Evolutionary conservation across 805 yeast species (phyloP).

Genomic region (Groenewaldozyma tartarivorans): DNA sequence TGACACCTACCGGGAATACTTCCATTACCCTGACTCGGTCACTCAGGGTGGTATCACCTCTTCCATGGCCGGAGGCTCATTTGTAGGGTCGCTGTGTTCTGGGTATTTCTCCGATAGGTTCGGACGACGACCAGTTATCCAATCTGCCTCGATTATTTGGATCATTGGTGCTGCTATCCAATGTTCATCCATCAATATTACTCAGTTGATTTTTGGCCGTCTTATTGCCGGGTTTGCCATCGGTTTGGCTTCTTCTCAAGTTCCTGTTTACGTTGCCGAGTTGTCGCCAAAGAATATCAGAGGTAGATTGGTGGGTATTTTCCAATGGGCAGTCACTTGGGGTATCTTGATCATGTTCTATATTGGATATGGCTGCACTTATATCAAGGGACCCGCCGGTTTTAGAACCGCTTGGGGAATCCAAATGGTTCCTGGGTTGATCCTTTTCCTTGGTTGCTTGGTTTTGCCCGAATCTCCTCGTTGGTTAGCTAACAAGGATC

Average conservation of each 20-base stretch:
- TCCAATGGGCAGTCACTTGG: conserved; percentile 25
- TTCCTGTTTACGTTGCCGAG: conserved; percentile 46
- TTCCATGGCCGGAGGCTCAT: conserved; percentile 20
- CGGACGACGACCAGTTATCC: conserved; percentile 57
- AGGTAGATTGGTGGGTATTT: conserved; percentile 24
- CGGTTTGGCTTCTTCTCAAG: conserved; percentile 43
- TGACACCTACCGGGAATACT: conserved; percentile 18
- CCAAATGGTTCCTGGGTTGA: conserved; percentile 38
- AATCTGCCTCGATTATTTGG: conserved; percentile 33
- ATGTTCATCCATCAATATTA: conserved; percentile 17
- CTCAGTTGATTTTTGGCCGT: conserved; percentile 45
- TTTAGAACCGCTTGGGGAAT: conserved; percentile 38
- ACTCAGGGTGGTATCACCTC: conserved; percentile 11
- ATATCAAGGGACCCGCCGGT: conserved; percentile 15
- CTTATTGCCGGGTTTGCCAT: conserved; percentile 44
- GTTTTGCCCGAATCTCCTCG: conserved; percentile 45
- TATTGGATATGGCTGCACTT: conserved; percentile 25
- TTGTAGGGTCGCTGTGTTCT: conserved; percentile 47
- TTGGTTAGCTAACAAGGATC: conserved; percentile 19
- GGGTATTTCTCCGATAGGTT: conserved; percentile 48
- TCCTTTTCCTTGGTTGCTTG: conserved; percentile 33
- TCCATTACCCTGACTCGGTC: conserved; percentile 11
- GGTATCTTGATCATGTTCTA: conserved; percentile 26
- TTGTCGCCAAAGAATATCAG: conserved; percentile 29
- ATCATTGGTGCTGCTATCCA: conserved; percentile 24